Conservation (phyloP, 129 eudicot species). For the Centrapalus pauciflorus region DNA sequence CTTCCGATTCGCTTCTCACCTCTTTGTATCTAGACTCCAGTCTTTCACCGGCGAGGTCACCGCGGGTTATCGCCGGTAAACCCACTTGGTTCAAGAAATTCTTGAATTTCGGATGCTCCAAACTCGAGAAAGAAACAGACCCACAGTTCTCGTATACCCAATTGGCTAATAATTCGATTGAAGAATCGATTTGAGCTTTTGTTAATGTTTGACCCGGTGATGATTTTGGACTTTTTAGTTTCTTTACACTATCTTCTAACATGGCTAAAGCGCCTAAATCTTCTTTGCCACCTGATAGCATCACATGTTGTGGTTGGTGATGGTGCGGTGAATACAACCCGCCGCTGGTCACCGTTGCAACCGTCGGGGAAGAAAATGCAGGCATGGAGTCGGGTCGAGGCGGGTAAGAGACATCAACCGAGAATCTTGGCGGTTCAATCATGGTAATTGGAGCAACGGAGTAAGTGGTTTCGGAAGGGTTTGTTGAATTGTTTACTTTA, state of each 20-base stretch:
- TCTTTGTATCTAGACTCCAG: slow-evolving; percentile 66
- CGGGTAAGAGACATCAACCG: slow-evolving; percentile 43
- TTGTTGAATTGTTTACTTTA: neutral
- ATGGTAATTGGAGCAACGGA: slow-evolving; percentile 46
- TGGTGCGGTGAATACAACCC: slow-evolving; percentile 18
- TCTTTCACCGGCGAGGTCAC: slow-evolving; percentile 63
- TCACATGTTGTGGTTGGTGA: slow-evolving; percentile 34
- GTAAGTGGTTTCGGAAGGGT: slow-evolving; percentile 14
- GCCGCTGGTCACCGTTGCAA: slow-evolving; percentile 14
- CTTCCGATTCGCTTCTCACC: slow-evolving; percentile 64
- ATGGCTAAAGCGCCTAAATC: slow-evolving; percentile 86
- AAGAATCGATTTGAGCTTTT: slow-evolving; percentile 68
- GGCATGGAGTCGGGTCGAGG: slow-evolving; percentile 20
- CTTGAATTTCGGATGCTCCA: slow-evolving; percentile 86
- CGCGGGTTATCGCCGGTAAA: slow-evolving; percentile 47
- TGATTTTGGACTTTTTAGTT: slow-evolving; percentile 71
- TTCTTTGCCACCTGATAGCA: slow-evolving; percentile 78
- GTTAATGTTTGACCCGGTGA: slow-evolving; percentile 62
- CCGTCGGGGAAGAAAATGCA: slow-evolving; percentile 28
- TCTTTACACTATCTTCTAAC: slow-evolving; percentile 93
- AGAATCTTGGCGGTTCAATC: slow-evolving; percentile 48
- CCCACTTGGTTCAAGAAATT: slow-evolving; percentile 73
- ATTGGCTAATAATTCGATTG: slow-evolving; percentile 61
- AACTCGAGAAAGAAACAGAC: slow-evolving; percentile 66
- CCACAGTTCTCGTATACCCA: slow-evolving; percentile 93